phyloP scores from a whole-genome alignment of 176 grass and related monocot genomes.

The Guadua angustifolia region DNA sequence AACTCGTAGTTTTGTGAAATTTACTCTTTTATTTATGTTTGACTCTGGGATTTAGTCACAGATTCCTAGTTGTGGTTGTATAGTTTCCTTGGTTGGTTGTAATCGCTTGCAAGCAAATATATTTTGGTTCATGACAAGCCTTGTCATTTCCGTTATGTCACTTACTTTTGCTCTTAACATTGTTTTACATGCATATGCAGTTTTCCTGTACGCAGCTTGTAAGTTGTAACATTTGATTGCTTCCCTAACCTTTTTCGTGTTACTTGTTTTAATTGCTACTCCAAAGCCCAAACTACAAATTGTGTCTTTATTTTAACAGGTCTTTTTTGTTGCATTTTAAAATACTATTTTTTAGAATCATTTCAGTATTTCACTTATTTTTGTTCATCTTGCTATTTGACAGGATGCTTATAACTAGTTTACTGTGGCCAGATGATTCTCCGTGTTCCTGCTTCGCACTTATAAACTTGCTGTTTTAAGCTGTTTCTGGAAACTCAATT shows the following conservation, averaged over 20 bases:
- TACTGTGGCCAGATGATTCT: constrained; percentile 81
- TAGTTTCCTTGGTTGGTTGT: neutral
- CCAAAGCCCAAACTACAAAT: neutral
- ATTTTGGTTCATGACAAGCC: constrained; percentile 9
- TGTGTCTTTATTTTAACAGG: constrained; percentile 18
- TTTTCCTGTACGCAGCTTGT: neutral
- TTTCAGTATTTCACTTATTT: constrained; percentile 71
- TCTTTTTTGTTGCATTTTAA: constrained; percentile 34
- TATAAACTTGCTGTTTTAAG: constrained; percentile 66
- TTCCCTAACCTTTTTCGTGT: neutral
- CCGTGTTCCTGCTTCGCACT: constrained; percentile 64
- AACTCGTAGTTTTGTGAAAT: too few relatives aligned
- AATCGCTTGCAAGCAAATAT: neutral
- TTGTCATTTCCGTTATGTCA: neutral
- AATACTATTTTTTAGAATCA: constrained; percentile 36
- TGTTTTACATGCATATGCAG: constrained; percentile 22
- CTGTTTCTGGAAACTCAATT: constrained; percentile 54
- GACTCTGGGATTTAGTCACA: neutral
- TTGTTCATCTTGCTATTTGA: constrained; percentile 64
- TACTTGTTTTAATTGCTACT: constrained; percentile 34
- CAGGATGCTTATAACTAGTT: constrained; percentile 74
- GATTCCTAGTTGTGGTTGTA: neutral
- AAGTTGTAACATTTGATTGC: constrained; percentile 9
- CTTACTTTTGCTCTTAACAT: neutral
- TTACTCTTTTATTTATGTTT: neutral